phyloP scores from a whole-genome alignment of 208 protist species.

The Phytomonas francai region DNA sequence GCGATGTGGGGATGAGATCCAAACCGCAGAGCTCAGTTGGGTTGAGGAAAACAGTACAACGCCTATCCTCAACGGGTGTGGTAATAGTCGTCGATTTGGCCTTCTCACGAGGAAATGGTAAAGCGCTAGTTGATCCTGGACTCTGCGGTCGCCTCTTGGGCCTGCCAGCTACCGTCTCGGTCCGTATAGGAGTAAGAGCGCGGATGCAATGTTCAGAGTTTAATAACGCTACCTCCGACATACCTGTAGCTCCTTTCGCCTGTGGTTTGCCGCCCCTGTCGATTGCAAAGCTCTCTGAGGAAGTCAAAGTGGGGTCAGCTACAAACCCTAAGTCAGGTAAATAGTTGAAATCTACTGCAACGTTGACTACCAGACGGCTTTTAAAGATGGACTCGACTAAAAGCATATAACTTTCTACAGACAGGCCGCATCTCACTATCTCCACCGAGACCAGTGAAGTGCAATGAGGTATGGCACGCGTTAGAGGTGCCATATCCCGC shows the following conservation, averaged over 20 bases:
- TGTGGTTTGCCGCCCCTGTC: background rate
- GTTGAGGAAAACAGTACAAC: constrained; percentile 32
- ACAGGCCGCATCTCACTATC: constrained; percentile 75
- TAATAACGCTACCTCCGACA: background rate
- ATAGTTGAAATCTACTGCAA: constrained; percentile 81
- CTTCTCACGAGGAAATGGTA: background rate
- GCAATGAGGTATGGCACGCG: constrained; percentile 79
- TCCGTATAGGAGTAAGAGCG: background rate
- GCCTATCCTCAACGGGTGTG: background rate
- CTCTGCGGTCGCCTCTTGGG: constrained; percentile 1
- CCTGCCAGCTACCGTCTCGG: background rate
- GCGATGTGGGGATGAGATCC: constrained; percentile 34
- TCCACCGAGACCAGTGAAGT: constrained; percentile 61
- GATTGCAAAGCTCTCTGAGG: background rate
- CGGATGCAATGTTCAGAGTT: background rate
- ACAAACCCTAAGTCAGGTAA: constrained; percentile 31
- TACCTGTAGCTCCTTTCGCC: background rate
- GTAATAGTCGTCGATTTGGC: background rate
- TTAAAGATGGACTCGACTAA: constrained; percentile 81
- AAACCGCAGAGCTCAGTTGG: constrained; percentile 70
- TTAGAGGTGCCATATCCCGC: constrained; percentile 78
- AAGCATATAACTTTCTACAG: constrained; percentile 68
- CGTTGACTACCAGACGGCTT: constrained; percentile 41
- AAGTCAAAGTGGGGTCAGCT: constrained; percentile 25
- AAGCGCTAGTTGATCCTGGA: background rate